A percentile compares a stretch with the other conserved stretches of the same genome.
phyloP scores from a whole-genome alignment of 2,329 filamentous ascomycete species.

The Sclerotinia subarctica region DNA sequence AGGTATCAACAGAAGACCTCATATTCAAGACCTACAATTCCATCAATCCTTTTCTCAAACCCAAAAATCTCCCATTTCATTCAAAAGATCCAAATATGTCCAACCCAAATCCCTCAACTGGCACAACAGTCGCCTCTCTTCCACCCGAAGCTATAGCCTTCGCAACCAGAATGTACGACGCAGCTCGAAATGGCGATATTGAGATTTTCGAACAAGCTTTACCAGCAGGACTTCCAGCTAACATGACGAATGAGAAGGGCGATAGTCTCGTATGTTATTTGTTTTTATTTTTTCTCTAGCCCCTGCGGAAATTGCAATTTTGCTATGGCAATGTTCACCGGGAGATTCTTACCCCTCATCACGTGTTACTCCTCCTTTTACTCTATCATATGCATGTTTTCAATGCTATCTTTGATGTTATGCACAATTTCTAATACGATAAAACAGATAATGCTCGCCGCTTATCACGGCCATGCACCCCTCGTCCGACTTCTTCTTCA shows the following conservation, averaged over 20 bases:
- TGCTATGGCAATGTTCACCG: background rate
- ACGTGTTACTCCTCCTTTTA: background rate
- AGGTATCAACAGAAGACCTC: too few relatives aligned
- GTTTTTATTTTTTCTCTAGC: background rate
- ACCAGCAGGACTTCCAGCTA: conserved; percentile 61
- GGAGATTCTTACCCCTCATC: background rate
- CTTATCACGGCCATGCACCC: conserved; percentile 64
- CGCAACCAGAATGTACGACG: conserved; percentile 63
- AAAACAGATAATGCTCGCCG: conserved; percentile 65
- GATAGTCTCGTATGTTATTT: conserved; percentile 59
- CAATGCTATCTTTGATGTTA: background rate
- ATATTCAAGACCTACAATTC: too few relatives aligned
- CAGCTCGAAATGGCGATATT: conserved; percentile 58
- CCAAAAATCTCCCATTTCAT: background rate
- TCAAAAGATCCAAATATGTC: background rate
- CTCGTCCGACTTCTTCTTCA: conserved; percentile 59
- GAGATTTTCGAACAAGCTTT: conserved; percentile 61
- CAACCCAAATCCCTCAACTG: background rate
- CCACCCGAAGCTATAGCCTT: conserved; percentile 65
- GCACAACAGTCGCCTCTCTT: conserved; percentile 36
- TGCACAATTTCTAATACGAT: conserved; percentile 3
- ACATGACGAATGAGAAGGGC: conserved; percentile 70
- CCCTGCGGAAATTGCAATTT: too few relatives aligned
- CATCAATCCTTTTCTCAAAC: too few relatives aligned
- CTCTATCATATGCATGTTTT: background rate